Percentiles rank a stretch among this genome's conserved stretches.
These are phyloP conservation scores for Rachicladosporium sp. DNA, from an alignment of 2,329 filamentous ascomycete genomes.

Conservation along the genomic window DNA sequence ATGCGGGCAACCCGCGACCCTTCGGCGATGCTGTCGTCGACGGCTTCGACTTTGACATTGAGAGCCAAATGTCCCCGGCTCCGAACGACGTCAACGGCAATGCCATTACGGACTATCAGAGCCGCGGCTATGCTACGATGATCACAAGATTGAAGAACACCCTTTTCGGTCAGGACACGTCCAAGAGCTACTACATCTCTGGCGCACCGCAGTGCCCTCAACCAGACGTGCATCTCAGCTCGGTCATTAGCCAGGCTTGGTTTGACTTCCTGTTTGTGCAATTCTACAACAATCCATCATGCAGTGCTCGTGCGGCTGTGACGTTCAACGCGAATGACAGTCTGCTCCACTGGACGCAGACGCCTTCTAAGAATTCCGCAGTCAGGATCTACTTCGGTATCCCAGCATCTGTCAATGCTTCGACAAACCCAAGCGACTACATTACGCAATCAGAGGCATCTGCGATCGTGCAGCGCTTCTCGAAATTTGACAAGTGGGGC, in stretches of 20 bases:
- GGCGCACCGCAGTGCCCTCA: constrained; percentile 36
- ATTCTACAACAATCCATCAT: constrained; percentile 36
- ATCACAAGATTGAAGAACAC: constrained; percentile 33
- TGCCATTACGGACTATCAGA: constrained; percentile 21
- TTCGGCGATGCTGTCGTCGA: constrained; percentile 39
- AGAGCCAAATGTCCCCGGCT: constrained; percentile 19
- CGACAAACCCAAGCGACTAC: constrained; percentile 28
- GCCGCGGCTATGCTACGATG: constrained; percentile 29
- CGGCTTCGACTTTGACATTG: constrained; percentile 42
- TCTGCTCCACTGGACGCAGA: constrained; percentile 34
- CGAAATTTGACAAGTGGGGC: constrained; percentile 35
- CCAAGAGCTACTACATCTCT: constrained; percentile 36
- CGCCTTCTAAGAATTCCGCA: constrained; percentile 22
- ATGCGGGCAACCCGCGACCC: constrained; percentile 27
- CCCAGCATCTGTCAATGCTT: constrained; percentile 17
- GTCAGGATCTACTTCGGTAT: constrained; percentile 45
- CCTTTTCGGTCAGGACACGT: constrained; percentile 25
- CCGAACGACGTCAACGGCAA: constrained; percentile 22
- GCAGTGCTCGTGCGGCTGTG: constrained; percentile 33
- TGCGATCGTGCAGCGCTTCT: constrained; percentile 32
- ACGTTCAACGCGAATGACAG: constrained; percentile 27
- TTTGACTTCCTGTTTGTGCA: constrained; percentile 36
- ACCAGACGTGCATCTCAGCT: constrained; percentile 32
- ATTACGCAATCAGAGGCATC: constrained; percentile 35
- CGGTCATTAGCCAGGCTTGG: constrained; percentile 24